These are phyloP conservation scores for Rehmannia glutinosa DNA, from an alignment of 257 asterid genomes.

Conservation along the genomic window DNA sequence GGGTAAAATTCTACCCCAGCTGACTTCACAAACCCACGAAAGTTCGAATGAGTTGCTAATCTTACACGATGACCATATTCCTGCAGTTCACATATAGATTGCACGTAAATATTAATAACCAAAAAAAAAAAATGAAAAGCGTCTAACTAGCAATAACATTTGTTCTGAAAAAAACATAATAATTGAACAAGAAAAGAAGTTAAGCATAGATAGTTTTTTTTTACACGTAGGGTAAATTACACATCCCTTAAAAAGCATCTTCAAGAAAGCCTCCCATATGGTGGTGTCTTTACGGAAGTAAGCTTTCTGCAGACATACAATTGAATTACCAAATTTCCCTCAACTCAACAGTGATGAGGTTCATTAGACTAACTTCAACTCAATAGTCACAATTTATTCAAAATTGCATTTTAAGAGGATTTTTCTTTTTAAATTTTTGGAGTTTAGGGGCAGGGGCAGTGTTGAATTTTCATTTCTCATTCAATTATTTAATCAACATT, in stretches of 20 bases:
- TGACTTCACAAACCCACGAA: constrained; percentile 76
- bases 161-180: background rate
- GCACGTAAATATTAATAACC: constrained; percentile 11
- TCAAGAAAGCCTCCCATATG: too few relatives aligned
- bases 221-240: background rate
- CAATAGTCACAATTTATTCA: background rate
- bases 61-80: constrained; percentile 90
- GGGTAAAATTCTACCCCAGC: constrained; percentile 90
- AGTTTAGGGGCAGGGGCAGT: too few relatives aligned
- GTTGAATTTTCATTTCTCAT: background rate
- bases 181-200: background rate
- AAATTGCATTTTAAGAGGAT: background rate
- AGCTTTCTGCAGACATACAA: background rate
- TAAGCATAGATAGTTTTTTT: too few relatives aligned
- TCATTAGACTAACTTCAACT: background rate
- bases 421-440: too few relatives aligned
- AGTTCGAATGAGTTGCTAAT: constrained; percentile 91
- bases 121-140: too few relatives aligned
- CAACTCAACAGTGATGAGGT: background rate
- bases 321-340: background rate
- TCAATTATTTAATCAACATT: background rate
- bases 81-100: constrained; percentile 36
- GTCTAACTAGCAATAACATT: background rate
- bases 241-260: too few relatives aligned
- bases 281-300: background rate